Base-by-base conservation (phyloP, 495 filamentous ascomycete genomes). In the Trichoderma reesei region DNA sequence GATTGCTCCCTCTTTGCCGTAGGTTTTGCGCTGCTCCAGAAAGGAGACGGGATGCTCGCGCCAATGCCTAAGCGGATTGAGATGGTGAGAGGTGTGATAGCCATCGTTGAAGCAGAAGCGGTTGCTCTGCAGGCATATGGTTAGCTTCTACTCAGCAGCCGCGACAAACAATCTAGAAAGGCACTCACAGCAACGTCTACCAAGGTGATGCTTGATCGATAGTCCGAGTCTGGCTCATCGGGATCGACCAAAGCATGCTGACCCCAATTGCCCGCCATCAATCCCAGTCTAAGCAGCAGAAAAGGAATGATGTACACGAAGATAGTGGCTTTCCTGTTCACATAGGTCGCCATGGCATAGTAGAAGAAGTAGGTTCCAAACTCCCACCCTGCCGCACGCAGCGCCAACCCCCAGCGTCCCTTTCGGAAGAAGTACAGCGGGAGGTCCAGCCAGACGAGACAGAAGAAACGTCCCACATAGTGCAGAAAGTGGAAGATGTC, bases 241-340 rank as follows among this genome's bases (percentile, higher is more conserved):
- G 85, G 82, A 67, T 91, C 88, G 4, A 90, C 88, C 61, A 90
- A 82, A 5, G 86, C 86, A 71, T 91, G 88, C 66, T 91, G 88
- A 44, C 86, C 88, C 86, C 86, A 91, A 68, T 91, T 91, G 5
- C 88, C 88, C n/a, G 86, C 79, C 88, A 90, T 90, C 48, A 90
- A 67, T 3, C 82, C 88, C n/a, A 88, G 66, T 4, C 88, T 79
- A 69, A 90, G 78, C 16, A 82, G 70, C 5, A 80, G 56, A 1
- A 90, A 76, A 8, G 88, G 88, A 0, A 89, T 66, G 1, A 88
- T 59, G 36, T 89, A 76, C 1, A 83, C 83, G 63, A 84, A 88
- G 2, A 82, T 46, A 0, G 83, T 82, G 0, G 88, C 80, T 1
- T 72, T 69, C 33, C 77, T 64, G 64, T 80, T 79, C 65, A 76